Conservation (phyloP, 352 stramenopile genomes). For the Globisporangium echinulatum region DNA sequence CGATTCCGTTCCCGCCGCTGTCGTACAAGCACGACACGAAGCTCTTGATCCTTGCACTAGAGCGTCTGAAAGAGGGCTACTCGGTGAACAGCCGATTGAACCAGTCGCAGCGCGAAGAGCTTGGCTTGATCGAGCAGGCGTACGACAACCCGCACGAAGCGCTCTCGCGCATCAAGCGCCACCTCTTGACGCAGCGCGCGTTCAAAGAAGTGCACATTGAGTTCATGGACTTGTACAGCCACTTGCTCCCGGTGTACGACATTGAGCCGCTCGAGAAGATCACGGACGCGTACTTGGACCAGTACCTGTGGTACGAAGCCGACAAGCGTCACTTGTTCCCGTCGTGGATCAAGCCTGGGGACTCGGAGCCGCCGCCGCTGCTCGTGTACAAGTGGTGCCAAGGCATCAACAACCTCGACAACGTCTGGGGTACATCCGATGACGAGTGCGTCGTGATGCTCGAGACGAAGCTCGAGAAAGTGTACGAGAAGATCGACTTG, state of each 20-base stretch:
- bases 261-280: slow-evolving; percentile 99
- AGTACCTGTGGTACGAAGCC: slow-evolving; percentile 99
- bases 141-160: slow-evolving; percentile 99
- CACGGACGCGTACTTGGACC: slow-evolving; percentile 99
- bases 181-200: slow-evolving; percentile 98
- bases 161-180: slow-evolving; percentile 98
- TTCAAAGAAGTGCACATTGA: slow-evolving; percentile 99
- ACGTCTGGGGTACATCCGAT: slow-evolving; percentile 98
- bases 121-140: slow-evolving; percentile 98
- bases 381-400: slow-evolving; percentile 99
- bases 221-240: slow-evolving; percentile 99
- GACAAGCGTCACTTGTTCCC: slow-evolving; percentile 99
- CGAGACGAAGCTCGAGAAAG: slow-evolving; percentile 98
- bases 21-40: slow-evolving; percentile 99
- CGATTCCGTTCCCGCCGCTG: slow-evolving; percentile 98
- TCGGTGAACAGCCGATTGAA: slow-evolving; percentile 97
- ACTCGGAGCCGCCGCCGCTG: slow-evolving; percentile 97
- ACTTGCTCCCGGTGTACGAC: slow-evolving; percentile 98
- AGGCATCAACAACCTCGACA: slow-evolving; percentile 99
- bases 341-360: slow-evolving; percentile 99
- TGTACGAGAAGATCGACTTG: slow-evolving; percentile 99
- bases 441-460: slow-evolving; percentile 99
- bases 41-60: slow-evolving; percentile 97
- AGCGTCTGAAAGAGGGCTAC: slow-evolving; percentile 99
- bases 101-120: slow-evolving; percentile 96